Evolutionary conservation across 495 filamentous ascomycete genomes (phyloP).

Genomic region (Penicillium goetzii): DNA sequence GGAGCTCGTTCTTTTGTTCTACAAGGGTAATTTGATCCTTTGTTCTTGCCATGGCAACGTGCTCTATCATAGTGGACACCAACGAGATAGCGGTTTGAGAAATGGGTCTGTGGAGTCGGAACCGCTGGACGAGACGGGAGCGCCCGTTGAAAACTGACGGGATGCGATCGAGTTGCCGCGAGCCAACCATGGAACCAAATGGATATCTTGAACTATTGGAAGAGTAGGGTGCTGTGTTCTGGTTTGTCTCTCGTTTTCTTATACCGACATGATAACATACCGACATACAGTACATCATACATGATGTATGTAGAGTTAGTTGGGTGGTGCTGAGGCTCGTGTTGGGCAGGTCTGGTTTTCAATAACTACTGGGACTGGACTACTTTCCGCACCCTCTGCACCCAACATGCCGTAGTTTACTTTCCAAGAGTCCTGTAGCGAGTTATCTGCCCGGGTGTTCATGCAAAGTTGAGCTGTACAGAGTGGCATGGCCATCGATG

Average conservation of each 20-base stretch:
- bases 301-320: conserved; percentile 11
- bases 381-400: conserved; percentile 6
- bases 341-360: conserved; percentile 7
- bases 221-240: background rate
- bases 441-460: conserved; percentile 14
- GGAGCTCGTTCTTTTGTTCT: conserved; percentile 16
- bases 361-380: conserved; percentile 11
- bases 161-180: conserved; percentile 20
- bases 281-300: conserved; percentile 12
- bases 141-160: conserved; percentile 22
- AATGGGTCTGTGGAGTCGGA: conserved; percentile 33
- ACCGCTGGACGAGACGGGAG: conserved; percentile 38
- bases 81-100: conserved; percentile 9
- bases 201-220: background rate
- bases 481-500: conserved; percentile 19
- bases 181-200: conserved; percentile 33
- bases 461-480: conserved; percentile 31
- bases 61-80: conserved; percentile 15
- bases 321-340: background rate
- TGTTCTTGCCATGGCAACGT: conserved; percentile 37
- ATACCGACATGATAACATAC: background rate
- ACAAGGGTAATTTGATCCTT: background rate
- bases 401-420: background rate
- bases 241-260: background rate
- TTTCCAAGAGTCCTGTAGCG: background rate